phyloP scores from a whole-genome alignment of 495 filamentous ascomycete species.

The Podospora comata region DNA sequence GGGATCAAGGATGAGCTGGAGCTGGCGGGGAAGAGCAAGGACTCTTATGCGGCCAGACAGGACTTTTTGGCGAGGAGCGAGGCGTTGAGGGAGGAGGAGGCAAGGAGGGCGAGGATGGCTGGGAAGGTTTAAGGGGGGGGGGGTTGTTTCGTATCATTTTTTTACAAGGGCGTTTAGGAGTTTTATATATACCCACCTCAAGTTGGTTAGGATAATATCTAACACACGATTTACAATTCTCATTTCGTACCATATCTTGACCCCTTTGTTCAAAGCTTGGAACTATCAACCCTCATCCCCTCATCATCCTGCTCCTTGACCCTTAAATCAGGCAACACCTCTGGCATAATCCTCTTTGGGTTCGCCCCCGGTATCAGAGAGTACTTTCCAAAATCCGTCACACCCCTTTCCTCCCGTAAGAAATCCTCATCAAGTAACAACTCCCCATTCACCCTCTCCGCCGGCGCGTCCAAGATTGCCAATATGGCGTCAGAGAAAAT shows the following conservation, averaged over 20 bases:
- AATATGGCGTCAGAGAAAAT: constrained; percentile 81
- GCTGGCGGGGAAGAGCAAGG: constrained; percentile 77
- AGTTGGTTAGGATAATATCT: neutral
- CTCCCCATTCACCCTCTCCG: constrained; percentile 62
- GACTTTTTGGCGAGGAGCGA: constrained; percentile 87
- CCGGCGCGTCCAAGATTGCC: constrained; percentile 64
- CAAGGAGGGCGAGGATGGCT: constrained; percentile 58
- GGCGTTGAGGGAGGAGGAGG: constrained; percentile 71
- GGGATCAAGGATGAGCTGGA: constrained; percentile 90
- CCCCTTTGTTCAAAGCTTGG: constrained; percentile 32
- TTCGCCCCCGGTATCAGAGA: constrained; percentile 59
- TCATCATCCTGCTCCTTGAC: constrained; percentile 83
- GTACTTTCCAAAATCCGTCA: constrained; percentile 74
- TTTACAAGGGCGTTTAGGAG: neutral
- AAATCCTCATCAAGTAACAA: constrained; percentile 82
- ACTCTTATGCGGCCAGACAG: constrained; percentile 76
- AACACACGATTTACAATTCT: too few relatives aligned
- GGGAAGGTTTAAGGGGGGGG: constrained; percentile 34
- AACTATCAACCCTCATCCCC: constrained; percentile 69
- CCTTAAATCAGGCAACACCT: constrained; percentile 61
- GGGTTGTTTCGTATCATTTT: neutral
- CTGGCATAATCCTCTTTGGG: constrained; percentile 79
- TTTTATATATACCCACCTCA: neutral
- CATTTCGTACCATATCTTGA: neutral
- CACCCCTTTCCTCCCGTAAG: constrained; percentile 58